Percentiles rank a stretch among this genome's conserved stretches.
phyloP scores from a whole-genome alignment of 306 rosid genomes.

The Trichosanthes cucumerina region DNA sequence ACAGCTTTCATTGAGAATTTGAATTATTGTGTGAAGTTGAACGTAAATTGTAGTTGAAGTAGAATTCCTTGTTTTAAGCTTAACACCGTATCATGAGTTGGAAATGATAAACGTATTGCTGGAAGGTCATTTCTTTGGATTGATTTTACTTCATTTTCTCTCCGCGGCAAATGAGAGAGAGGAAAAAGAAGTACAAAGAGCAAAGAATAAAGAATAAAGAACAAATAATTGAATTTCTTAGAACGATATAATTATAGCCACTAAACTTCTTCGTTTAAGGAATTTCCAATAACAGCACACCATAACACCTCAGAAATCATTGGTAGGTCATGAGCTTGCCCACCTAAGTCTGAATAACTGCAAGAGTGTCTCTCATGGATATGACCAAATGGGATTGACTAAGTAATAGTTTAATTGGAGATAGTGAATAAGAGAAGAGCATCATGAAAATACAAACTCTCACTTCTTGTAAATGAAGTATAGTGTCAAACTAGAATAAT shows the following conservation, averaged over 20 bases:
- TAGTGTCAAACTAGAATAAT: neutral
- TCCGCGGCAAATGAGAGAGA: neutral
- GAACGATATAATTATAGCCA: neutral
- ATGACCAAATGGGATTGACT: neutral
- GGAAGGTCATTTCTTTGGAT: neutral
- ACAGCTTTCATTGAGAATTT: neutral
- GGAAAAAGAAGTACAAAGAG: neutral
- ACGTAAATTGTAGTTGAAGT: neutral
- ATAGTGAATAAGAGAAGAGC: neutral
- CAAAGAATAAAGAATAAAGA: neutral
- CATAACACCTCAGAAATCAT: neutral
- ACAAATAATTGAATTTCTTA: neutral
- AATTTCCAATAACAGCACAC: neutral
- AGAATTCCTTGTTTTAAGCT: neutral
- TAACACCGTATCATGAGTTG: neutral
- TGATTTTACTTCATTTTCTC: neutral
- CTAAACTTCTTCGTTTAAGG: neutral
- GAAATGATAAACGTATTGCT: neutral
- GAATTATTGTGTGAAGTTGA: neutral
- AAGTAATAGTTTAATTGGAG: neutral
- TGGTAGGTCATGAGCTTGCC: neutral
- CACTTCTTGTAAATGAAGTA: neutral
- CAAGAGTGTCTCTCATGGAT: neutral
- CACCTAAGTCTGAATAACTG: neutral
- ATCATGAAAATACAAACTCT: neutral